Conservation (phyloP, 345 rosid species). For the Arabis alpina region DNA sequence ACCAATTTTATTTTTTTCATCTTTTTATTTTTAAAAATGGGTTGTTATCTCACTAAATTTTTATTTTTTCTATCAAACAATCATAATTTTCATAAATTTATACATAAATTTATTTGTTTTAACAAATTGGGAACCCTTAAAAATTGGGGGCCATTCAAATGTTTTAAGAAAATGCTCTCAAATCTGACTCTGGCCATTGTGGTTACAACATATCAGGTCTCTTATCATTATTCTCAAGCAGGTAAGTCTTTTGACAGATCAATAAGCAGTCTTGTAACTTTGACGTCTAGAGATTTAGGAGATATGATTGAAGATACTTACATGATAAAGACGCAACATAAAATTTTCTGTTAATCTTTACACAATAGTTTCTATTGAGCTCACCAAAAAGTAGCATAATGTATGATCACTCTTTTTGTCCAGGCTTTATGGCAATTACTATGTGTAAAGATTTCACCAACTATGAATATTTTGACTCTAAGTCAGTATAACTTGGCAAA, state of each 20-base stretch:
- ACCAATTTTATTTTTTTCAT: too few species aligned
- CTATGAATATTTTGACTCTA: slow-evolving; percentile 14
- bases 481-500: slow-evolving; percentile 32
- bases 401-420: slow-evolving; percentile 6
- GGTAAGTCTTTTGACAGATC: slow-evolving; percentile 47
- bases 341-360: neutral
- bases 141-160: too few species aligned
- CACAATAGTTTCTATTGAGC: too few species aligned
- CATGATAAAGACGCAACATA: neutral
- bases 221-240: slow-evolving; percentile 83
- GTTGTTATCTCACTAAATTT: too few species aligned
- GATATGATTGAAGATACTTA: slow-evolving; percentile 22
- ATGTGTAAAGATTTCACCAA: slow-evolving; percentile 70
- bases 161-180: too few species aligned
- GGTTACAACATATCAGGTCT: slow-evolving; percentile 73
- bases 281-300: slow-evolving; percentile 25
- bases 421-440: slow-evolving; percentile 97
- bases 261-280: slow-evolving; percentile 19
- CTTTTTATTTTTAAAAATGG: too few species aligned
- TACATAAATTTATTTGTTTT: too few species aligned
- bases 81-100: too few species aligned
- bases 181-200: slow-evolving; percentile 63
- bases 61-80: too few species aligned
- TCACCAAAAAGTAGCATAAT: too few species aligned
- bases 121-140: too few species aligned